phyloP scores from a whole-genome alignment of 2,329 filamentous ascomycete species.

The Neonectria sp. region DNA sequence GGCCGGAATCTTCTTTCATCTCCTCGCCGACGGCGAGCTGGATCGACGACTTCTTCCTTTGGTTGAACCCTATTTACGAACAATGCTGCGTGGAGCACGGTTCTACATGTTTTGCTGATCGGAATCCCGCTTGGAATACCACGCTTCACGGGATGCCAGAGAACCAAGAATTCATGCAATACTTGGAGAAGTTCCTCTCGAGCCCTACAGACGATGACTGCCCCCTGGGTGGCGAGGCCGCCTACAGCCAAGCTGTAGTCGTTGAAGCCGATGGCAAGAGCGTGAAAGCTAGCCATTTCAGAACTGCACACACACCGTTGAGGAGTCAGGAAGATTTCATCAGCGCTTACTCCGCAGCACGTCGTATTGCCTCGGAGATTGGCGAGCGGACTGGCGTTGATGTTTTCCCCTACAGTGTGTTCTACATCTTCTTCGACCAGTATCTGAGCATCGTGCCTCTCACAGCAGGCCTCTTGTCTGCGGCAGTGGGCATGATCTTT shows the following conservation, averaged over 20 bases:
- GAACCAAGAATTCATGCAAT: conserved; percentile 90
- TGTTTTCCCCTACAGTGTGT: conserved; percentile 96
- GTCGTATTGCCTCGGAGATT: conserved; percentile 87
- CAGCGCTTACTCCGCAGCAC: conserved; percentile 87
- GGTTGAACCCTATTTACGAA: conserved; percentile 89
- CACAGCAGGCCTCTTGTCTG: conserved; percentile 83
- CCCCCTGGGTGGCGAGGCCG: conserved; percentile 88
- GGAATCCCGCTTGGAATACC: conserved; percentile 89
- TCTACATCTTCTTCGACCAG: conserved; percentile 99
- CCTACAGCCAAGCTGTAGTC: conserved; percentile 88
- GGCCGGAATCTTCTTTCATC: conserved; percentile 89
- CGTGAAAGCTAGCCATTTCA: conserved; percentile 90
- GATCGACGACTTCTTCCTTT: conserved; percentile 97
- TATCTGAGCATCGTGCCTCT: conserved; percentile 89
- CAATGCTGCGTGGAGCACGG: conserved; percentile 79
- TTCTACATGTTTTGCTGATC: conserved; percentile 83
- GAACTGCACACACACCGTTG: conserved; percentile 89
- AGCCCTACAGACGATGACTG: conserved; percentile 87
- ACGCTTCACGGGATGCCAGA: conserved; percentile 93
- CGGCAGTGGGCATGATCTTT: conserved; percentile 89
- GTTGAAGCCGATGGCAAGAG: conserved; percentile 77
- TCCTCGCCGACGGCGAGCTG: conserved; percentile 91
- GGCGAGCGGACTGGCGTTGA: conserved; percentile 79
- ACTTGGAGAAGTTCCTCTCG: conserved; percentile 86
- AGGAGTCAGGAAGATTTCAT: conserved; percentile 95